Base-by-base conservation (phyloP, 2,329 filamentous ascomycete species). In the Pezicula carpinea region DNA sequence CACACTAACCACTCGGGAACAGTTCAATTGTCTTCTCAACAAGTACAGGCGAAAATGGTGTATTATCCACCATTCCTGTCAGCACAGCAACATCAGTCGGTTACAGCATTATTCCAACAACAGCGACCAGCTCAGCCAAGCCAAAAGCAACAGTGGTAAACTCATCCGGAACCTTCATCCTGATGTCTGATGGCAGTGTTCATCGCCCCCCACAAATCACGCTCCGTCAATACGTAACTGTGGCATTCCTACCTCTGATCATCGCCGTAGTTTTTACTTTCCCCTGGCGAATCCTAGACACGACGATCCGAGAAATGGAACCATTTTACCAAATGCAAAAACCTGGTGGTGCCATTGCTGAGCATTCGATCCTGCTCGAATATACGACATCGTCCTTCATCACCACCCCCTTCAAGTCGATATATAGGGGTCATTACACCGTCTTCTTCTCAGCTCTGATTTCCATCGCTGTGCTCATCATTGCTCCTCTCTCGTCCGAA, bases 201-300 rank as follows among this genome's bases (percentile, higher is more conserved):
- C 34, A 39, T 8, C 10, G 29, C 5, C 43, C 47, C 34, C 49
- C 50, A 13, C 50, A 44, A 6, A 52, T 69, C 14, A 58, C 64
- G 1, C 50, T 62, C 13, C 53, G 48, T 2, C 55, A 63, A 22
- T 69, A 70, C 48, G 63, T 73, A 32, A 39, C 68, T 4, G 70
- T 69, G 14, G 67, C 67, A 32, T 73, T 73, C 50, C 56, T 73
- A 1, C 71, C 71, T 0, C 55, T 69, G 0, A 59, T 74, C 3
- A 44, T 71, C 1, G 67, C 68, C 14, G 63, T 73, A 1, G 44
- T 66, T 13, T 59, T 72, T 2, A 62, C 64, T 8, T 66, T 72
- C 39, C 64, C 66, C 0, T 62, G 72, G 29, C 64, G 69, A 3
- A 62, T 71, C 17, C 53, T 73, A 7, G 63, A 67, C 44, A 63